Evolutionary conservation across 2,329 filamentous ascomycete species (phyloP).

Genomic region (Alternaria arborescens): DNA sequence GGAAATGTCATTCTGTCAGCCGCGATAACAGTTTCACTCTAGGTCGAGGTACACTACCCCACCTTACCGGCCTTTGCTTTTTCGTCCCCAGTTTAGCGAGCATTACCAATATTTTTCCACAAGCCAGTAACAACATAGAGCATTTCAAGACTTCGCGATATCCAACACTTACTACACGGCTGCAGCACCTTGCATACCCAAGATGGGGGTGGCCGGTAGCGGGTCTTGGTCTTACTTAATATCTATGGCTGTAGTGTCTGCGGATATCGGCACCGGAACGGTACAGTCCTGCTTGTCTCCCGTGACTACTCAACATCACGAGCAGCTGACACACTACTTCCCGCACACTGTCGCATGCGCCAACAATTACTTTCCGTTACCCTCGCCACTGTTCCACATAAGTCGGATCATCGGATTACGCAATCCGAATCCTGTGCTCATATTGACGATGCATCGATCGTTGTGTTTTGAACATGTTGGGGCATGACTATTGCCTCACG

Average conservation of each 20-base stretch:
- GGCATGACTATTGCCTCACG: conserved; percentile 1
- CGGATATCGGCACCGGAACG: conserved; percentile 10
- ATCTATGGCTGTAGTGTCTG: conserved; percentile 2
- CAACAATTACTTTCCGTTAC: background rate
- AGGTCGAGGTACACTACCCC: background rate
- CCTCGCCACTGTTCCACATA: background rate
- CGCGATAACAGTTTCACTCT: background rate
- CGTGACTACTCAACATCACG: conserved; percentile 1
- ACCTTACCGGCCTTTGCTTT: conserved; percentile 3
- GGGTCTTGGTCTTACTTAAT: conserved; percentile 2
- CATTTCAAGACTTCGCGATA: background rate
- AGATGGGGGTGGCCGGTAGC: conserved; percentile 1
- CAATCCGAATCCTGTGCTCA: conserved; percentile 2
- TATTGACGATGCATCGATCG: conserved; percentile 9
- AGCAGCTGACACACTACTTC: conserved; percentile 10
- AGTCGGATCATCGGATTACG: conserved; percentile 8
- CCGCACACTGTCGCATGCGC: background rate
- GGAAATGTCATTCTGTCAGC: background rate
- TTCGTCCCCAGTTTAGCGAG: background rate
- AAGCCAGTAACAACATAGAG: background rate
- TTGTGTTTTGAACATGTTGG: conserved; percentile 6
- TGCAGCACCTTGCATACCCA: conserved; percentile 8
- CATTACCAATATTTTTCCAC: background rate
- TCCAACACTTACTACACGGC: conserved; percentile 8
- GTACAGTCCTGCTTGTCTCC: conserved; percentile 2